Evolutionary conservation across 2,329 filamentous ascomycete genomes (phyloP).

Genomic region (Aureobasidium sp.): DNA sequence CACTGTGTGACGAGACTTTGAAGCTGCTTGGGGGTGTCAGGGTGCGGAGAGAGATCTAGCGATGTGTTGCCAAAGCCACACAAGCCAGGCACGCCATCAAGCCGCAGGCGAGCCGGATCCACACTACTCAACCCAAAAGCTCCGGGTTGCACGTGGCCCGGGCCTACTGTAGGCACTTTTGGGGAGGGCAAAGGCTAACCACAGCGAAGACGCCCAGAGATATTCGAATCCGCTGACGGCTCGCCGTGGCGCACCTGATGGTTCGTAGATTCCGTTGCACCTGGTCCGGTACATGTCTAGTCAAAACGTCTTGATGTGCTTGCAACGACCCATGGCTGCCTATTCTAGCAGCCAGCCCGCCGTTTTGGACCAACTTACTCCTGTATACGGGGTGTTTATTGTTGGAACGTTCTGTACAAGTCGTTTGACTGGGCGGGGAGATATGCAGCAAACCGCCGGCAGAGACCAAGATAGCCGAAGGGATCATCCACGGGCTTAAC

Average conservation of each 20-base stretch:
- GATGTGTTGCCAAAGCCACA: conserved; percentile 4
- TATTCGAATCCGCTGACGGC: background rate
- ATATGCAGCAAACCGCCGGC: conserved; percentile 2
- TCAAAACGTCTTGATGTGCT: background rate
- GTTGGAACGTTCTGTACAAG: conserved; percentile 1
- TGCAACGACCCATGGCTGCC: background rate
- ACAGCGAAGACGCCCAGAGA: conserved; percentile 3
- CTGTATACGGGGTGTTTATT: background rate
- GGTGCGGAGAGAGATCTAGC: background rate
- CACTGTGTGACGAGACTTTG: conserved; percentile 1
- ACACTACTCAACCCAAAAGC: background rate
- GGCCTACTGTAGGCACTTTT: background rate
- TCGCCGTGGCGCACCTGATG: conserved; percentile 4
- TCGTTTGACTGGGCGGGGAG: conserved; percentile 1
- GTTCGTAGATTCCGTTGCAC: background rate
- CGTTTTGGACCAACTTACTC: background rate
- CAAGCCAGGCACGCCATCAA: conserved; percentile 9
- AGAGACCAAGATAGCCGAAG: conserved; percentile 7
- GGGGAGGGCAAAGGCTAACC: background rate
- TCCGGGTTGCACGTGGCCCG: background rate
- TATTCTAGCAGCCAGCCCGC: background rate
- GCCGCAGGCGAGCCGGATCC: conserved; percentile 6
- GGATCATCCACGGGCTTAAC: background rate
- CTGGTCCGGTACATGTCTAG: background rate
- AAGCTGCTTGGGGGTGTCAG: background rate